A percentile compares a stretch with the other conserved stretches of the same genome.
phyloP scores from a whole-genome alignment of 148 eudicot genomes.

The Salicornia ramosissima region DNA sequence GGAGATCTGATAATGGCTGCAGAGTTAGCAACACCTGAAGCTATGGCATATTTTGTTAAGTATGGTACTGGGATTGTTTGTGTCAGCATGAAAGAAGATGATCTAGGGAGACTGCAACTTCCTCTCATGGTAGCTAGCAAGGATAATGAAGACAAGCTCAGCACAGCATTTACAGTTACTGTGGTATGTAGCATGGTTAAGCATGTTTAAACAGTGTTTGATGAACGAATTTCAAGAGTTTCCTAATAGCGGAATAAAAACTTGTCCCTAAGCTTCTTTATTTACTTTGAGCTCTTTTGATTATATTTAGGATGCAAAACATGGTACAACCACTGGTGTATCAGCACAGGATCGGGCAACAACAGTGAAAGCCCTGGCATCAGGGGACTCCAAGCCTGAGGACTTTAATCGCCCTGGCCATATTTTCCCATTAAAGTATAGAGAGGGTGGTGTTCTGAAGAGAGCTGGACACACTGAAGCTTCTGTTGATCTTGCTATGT shows the following conservation, averaged over 20 bases:
- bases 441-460: slow-evolving; percentile 90
- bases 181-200: slow-evolving; percentile 53
- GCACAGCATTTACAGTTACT: slow-evolving; percentile 82
- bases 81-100: slow-evolving; percentile 87
- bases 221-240: neutral
- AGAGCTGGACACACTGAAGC: slow-evolving; percentile 98
- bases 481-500: slow-evolving; percentile 70
- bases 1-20: slow-evolving; percentile 95
- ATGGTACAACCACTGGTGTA: slow-evolving; percentile 88
- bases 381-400: slow-evolving; percentile 67
- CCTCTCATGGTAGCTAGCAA: slow-evolving; percentile 77
- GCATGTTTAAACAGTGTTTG: neutral
- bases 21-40: slow-evolving; percentile 69
- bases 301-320: slow-evolving; percentile 72
- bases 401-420: slow-evolving; percentile 98
- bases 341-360: slow-evolving; percentile 80
- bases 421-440: slow-evolving; percentile 82
- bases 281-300: neutral
- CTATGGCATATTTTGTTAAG: slow-evolving; percentile 89
- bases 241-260: neutral
- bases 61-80: slow-evolving; percentile 95
- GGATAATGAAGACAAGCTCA: slow-evolving; percentile 77
- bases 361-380: slow-evolving; percentile 72
- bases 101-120: slow-evolving; percentile 65
- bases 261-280: neutral